Evolutionary conservation across 495 filamentous ascomycete genomes (phyloP).

Genomic region (Platismatia glauca): DNA sequence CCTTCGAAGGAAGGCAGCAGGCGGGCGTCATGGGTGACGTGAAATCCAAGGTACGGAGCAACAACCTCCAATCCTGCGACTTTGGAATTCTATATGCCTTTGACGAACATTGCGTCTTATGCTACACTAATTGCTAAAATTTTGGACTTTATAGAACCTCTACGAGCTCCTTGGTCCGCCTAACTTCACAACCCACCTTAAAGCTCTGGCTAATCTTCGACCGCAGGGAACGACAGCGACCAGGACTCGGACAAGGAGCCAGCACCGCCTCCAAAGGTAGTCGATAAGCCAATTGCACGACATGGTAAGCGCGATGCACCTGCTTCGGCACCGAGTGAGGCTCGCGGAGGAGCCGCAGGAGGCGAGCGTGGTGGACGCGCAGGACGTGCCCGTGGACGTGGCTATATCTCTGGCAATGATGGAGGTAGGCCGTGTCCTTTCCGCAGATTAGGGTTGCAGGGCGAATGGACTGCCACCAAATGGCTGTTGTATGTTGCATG

Average conservation of each 20-base stretch:
- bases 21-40: constrained; percentile 27
- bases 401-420: constrained; percentile 61
- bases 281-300: constrained; percentile 74
- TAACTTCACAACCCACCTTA: constrained; percentile 20
- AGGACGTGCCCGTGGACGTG: constrained; percentile 35
- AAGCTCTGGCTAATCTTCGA: constrained; percentile 21
- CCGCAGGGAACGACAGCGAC: constrained; percentile 77
- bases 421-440: constrained; percentile 48
- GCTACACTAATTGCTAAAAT: constrained; percentile 23
- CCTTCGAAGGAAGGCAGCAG: constrained; percentile 27
- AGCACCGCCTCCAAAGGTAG: constrained; percentile 69
- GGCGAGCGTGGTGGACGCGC: constrained; percentile 43
- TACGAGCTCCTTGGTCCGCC: constrained; percentile 81
- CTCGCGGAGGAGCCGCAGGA: constrained; percentile 34
- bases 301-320: constrained; percentile 83
- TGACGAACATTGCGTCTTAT: background rate
- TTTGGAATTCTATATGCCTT: background rate
- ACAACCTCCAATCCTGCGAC: background rate
- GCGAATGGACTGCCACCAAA: constrained; percentile 7
- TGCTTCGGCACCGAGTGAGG: constrained; percentile 52
- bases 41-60: constrained; percentile 25
- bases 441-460: constrained; percentile 19
- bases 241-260: constrained; percentile 70
- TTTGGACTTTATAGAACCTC: constrained; percentile 51
- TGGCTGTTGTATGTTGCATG: background rate